These are phyloP conservation scores for Candida nitratophila DNA, from an alignment of 805 yeast species.

Conservation along the genomic window DNA sequence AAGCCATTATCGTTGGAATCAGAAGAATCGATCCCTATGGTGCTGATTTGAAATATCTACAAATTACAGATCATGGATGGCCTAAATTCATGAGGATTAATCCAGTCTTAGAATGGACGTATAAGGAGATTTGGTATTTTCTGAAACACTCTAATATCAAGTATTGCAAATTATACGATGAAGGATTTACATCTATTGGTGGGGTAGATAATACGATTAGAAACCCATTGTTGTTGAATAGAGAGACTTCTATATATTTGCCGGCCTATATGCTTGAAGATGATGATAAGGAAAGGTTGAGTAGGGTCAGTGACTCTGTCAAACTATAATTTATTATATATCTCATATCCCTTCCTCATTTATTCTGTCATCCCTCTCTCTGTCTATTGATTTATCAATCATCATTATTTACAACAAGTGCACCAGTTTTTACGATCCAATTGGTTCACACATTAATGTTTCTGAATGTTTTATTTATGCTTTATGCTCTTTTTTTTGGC, in stretches of 20 bases:
- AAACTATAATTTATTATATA: neutral
- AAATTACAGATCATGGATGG: conserved; percentile 85
- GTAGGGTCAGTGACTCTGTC: conserved; percentile 14
- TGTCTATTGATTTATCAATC: no score
- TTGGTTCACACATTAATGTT: no score
- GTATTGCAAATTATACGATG: conserved; percentile 73
- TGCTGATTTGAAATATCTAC: conserved; percentile 46
- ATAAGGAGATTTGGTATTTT: conserved; percentile 81
- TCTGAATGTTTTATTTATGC: no score
- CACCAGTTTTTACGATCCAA: no score
- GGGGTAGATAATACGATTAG: conserved; percentile 62
- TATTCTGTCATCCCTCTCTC: no score
- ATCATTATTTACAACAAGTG: no score
- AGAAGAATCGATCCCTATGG: conserved; percentile 87
- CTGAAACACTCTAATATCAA: conserved; percentile 47
- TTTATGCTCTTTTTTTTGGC: no score
- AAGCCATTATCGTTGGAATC: conserved; percentile 81
- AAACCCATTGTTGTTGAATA: conserved; percentile 51
- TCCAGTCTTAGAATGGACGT: conserved; percentile 86
- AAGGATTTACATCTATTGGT: conserved; percentile 88
- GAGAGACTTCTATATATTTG: conserved; percentile 16
- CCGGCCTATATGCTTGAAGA: conserved; percentile 58
- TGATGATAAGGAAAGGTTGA: conserved; percentile 50
- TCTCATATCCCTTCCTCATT: no score
- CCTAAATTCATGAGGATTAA: conserved; percentile 79